Evolutionary conservation across 371 early-diverging fungal species (phyloP), one percentile per base, ranked within the genome.

Genomic region (Sporodiniella umbellata): DNA sequence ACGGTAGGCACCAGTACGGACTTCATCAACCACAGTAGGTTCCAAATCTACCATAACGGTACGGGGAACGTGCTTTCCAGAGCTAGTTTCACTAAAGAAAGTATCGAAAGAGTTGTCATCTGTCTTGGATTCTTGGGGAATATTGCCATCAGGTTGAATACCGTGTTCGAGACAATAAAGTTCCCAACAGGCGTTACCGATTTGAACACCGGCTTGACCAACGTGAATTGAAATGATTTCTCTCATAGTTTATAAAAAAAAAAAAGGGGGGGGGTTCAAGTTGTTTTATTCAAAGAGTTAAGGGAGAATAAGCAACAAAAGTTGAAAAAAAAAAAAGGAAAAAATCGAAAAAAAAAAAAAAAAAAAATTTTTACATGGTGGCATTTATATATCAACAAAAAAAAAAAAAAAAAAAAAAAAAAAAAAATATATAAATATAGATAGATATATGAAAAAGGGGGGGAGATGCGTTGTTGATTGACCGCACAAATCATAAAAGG

Each of bases 141-240:
- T 85, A 63, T 82, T 84, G 57, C 99, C 99, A 74, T 98, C 96
- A 53, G 99, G 98, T 57, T 88, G 86, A 68, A 99, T 94, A 56
- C 96, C 95, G 84, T 99, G 99, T 81, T 98, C 98, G 56, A 92
- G 84, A 77, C 96, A 95, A 85, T 97, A 98, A 45, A 65, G 54
- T 75, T 99, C 99, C 99, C 99, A 99, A 83, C 99, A 98, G 80
- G 98, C 92, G 86, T 98, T 99, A 87, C 99, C 99, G 72, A 99
- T 99, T 82, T 99, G 99, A 68, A 99, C 93, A 91, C 99, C 99
- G 64, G 99, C 99, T 84, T 99, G 93, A 67, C 94, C 93, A 58
- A 80, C 94, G 88, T 99, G 99, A 75, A 99, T 82, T 49, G 93
- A 93, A 77, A 97, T 94, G 81, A 95, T 88, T 82, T 99, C 99